Evolutionary conservation across 2,329 filamentous ascomycete species (phyloP).

Genomic region (Phyllosticta citrichinensis): DNA sequence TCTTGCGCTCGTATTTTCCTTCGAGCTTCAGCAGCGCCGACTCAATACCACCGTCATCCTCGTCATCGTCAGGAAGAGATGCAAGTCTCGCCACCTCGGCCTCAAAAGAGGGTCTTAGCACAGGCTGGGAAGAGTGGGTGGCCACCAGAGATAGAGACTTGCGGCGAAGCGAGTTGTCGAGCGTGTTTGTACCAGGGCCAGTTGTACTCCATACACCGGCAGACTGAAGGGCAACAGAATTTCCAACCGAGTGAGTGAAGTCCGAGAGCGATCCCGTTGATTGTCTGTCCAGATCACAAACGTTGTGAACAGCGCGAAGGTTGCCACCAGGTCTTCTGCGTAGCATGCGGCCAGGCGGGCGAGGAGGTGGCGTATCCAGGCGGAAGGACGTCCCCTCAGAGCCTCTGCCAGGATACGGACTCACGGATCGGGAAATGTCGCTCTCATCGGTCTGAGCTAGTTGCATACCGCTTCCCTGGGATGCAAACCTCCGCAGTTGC

Average conservation of each 20-base stretch:
- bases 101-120: constrained; percentile 65
- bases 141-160: constrained; percentile 34
- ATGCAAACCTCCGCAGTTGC: constrained; percentile 47
- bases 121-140: constrained; percentile 47
- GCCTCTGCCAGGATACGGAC: constrained; percentile 19
- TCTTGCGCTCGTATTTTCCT: constrained; percentile 60
- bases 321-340: constrained; percentile 40
- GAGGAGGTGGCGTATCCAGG: constrained; percentile 23
- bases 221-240: constrained; percentile 25
- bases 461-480: constrained; percentile 48
- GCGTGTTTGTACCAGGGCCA: background rate
- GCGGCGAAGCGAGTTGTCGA: constrained; percentile 9
- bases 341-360: constrained; percentile 27
- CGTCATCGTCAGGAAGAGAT: constrained; percentile 77
- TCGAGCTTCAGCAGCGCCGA: constrained; percentile 88
- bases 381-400: constrained; percentile 32
- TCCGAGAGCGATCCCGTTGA: constrained; percentile 41
- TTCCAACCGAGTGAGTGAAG: constrained; percentile 31
- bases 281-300: constrained; percentile 34
- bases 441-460: constrained; percentile 33
- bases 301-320: constrained; percentile 36
- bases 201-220: constrained; percentile 7
- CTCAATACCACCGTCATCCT: constrained; percentile 69
- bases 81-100: constrained; percentile 79
- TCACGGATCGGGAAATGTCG: background rate